phyloP scores from a whole-genome alignment of 306 rosid genomes.

The Pyrus communis region DNA sequence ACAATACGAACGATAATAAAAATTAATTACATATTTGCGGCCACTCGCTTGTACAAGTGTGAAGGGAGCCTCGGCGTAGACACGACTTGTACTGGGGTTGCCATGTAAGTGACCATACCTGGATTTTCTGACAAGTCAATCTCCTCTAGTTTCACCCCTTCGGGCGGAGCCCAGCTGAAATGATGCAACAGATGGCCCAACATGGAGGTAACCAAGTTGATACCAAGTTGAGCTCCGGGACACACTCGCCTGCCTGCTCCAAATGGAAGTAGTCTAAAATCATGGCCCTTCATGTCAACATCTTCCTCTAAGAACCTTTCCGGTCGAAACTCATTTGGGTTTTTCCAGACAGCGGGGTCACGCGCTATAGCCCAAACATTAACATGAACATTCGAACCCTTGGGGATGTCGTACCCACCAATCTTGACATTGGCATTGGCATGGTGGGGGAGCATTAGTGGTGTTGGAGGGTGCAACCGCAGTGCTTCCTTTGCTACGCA shows the following conservation, averaged over 20 bases:
- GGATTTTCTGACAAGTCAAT: slow-evolving; percentile 79
- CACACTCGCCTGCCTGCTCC: slow-evolving; percentile 85
- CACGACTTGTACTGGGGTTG: slow-evolving; percentile 58
- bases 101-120: slow-evolving; percentile 75
- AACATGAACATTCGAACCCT: slow-evolving; percentile 75
- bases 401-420: slow-evolving; percentile 81
- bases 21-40: slow-evolving; percentile 34
- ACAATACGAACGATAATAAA: neutral
- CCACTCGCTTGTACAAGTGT: slow-evolving; percentile 53
- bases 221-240: slow-evolving; percentile 83
- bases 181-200: slow-evolving; percentile 84
- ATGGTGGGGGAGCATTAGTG: slow-evolving; percentile 84
- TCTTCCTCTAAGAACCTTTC: slow-evolving; percentile 83
- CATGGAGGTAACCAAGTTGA: slow-evolving; percentile 75
- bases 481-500: slow-evolving; percentile 66
- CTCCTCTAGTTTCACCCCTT: slow-evolving; percentile 52
- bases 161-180: slow-evolving; percentile 13
- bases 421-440: slow-evolving; percentile 64
- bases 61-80: slow-evolving; percentile 70
- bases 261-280: slow-evolving; percentile 64
- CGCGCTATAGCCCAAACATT: slow-evolving; percentile 88
- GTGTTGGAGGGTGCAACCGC: slow-evolving; percentile 90
- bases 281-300: slow-evolving; percentile 91
- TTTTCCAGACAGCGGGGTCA: slow-evolving; percentile 63
- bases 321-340: slow-evolving; percentile 62